Evolutionary conservation across 257 asterid species (phyloP).

Genomic region (Rubia yunnanensis): DNA sequence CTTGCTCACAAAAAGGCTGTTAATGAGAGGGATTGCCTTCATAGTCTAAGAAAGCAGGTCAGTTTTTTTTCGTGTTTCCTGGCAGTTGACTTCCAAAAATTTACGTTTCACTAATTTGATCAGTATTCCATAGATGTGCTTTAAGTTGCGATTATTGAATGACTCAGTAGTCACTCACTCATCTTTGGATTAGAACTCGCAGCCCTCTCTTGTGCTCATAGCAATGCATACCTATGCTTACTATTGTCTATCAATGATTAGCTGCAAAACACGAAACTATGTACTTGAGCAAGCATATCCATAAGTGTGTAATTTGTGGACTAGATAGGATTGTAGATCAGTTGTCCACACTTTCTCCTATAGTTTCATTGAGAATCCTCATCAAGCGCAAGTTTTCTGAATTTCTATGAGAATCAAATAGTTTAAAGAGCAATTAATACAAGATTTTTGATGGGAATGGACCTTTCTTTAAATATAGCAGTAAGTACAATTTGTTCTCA

Average conservation of each 20-base stretch:
- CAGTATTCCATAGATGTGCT: not conserved
- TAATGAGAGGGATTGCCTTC: slow-evolving; percentile 56
- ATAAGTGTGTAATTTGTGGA: not conserved
- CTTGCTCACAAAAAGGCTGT: slow-evolving; percentile 53
- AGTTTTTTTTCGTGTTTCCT: not conserved
- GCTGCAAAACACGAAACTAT: not conserved
- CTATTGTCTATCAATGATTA: not conserved
- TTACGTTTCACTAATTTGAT: not conserved
- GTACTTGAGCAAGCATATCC: not conserved
- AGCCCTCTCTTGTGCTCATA: not conserved
- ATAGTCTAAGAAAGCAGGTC: slow-evolving; percentile 56
- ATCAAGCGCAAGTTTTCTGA: not conserved
- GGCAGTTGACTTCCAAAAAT: not conserved
- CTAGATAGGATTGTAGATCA: not conserved
- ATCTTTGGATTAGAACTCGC: not conserved
- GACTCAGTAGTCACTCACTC: too few species aligned
- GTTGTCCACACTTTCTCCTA: not conserved
- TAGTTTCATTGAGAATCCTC: not conserved
- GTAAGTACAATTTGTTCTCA: too few species aligned
- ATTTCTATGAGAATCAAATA: not conserved
- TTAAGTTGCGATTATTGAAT: not conserved
- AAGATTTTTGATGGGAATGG: too few species aligned
- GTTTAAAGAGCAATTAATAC: not conserved
- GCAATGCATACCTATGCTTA: not conserved
- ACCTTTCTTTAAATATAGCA: too few species aligned